phyloP scores from a whole-genome alignment of 2,329 filamentous ascomycete genomes.

The Paramyrothecium roridum region DNA sequence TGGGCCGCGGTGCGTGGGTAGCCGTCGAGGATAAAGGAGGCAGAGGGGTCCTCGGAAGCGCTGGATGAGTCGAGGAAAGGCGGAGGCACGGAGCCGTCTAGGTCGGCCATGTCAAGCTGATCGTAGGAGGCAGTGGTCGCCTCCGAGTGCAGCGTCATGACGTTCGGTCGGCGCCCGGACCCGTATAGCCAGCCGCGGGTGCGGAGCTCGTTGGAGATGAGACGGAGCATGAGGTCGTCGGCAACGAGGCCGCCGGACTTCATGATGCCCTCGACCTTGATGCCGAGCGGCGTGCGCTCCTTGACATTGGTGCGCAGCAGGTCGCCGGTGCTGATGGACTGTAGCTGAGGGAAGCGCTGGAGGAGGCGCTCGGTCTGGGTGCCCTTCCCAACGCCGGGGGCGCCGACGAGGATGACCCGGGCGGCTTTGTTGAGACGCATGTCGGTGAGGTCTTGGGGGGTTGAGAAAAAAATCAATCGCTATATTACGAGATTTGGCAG shows the following conservation, averaged over 20 bases:
- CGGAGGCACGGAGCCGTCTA: conserved; percentile 29
- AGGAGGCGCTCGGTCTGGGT: conserved; percentile 91
- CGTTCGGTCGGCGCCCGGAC: conserved; percentile 34
- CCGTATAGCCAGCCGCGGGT: conserved; percentile 77
- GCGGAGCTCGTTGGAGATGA: conserved; percentile 87
- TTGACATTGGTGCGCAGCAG: conserved; percentile 90
- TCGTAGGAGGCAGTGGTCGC: conserved; percentile 29
- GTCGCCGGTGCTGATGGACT: conserved; percentile 91
- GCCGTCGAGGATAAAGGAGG: conserved; percentile 93
- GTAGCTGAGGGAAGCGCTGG: conserved; percentile 80
- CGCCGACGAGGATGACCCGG: conserved; percentile 89
- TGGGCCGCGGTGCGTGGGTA: conserved; percentile 88
- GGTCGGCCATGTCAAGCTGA: conserved; percentile 36
- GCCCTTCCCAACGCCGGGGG: conserved; percentile 95
- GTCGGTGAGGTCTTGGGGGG: conserved; percentile 1
- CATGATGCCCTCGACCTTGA: conserved; percentile 87
- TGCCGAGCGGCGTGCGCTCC: conserved; percentile 79
- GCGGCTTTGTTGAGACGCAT: conserved; percentile 77
- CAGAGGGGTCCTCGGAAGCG: conserved; percentile 66
- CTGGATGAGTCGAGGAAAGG: conserved; percentile 19
- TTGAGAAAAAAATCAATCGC: neutral
- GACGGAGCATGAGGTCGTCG: conserved; percentile 84
- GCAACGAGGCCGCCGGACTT: conserved; percentile 86
- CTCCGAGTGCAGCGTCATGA: conserved; percentile 50
- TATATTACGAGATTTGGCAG: too few relatives aligned